Conservation (phyloP, 2,329 filamentous ascomycete genomes). For the Chalaropsis ovoidea region DNA sequence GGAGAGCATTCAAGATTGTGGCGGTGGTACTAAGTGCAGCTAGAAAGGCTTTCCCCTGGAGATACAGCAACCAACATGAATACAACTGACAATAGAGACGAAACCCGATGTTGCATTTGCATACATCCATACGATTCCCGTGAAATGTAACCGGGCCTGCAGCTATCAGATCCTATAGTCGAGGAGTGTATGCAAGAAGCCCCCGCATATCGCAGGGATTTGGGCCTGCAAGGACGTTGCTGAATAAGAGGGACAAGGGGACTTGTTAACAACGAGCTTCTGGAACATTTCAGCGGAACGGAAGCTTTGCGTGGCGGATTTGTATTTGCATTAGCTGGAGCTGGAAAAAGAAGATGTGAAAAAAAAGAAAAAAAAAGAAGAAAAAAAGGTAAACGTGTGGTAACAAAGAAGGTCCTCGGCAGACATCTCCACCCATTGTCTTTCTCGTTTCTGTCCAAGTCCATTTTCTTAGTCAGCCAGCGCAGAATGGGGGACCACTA, state of each 20-base stretch:
- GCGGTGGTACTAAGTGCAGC: background rate
- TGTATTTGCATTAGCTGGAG: background rate
- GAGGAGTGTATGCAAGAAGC: background rate
- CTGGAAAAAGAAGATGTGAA: too few relatives aligned
- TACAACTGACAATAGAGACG: background rate
- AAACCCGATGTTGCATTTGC: background rate
- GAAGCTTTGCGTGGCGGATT: background rate
- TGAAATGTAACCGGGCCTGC: background rate
- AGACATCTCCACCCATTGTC: too few relatives aligned
- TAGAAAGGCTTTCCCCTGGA: background rate
- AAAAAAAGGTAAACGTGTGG: too few relatives aligned
- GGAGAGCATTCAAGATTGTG: background rate
- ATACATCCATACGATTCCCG: background rate
- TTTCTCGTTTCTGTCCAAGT: too few relatives aligned
- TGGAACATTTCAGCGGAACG: background rate
- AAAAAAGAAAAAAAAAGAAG: background rate
- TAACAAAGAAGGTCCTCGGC: too few relatives aligned
- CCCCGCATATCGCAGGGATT: background rate
- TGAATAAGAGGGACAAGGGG: background rate
- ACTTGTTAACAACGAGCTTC: background rate
- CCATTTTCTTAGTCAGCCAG: too few relatives aligned
- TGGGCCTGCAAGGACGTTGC: too few relatives aligned
- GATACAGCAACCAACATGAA: background rate
- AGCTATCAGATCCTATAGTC: background rate
- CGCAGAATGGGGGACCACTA: too few relatives aligned